Conservation (phyloP, 2,329 filamentous ascomycete species). For the Monilinia fructicola region DNA sequence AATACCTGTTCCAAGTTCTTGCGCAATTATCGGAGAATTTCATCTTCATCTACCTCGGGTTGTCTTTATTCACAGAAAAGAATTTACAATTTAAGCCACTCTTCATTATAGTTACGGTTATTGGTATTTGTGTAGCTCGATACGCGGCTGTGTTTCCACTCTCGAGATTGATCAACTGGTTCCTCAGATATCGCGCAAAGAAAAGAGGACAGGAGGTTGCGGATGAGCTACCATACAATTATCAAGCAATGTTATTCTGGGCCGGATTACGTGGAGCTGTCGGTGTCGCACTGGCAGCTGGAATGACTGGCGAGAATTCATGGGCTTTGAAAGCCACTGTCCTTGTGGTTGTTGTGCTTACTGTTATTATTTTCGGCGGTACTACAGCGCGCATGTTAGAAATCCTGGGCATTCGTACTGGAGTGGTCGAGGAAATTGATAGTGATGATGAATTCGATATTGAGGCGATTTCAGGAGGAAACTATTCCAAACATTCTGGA, state of each 20-base stretch:
- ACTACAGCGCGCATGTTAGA: constrained; percentile 97
- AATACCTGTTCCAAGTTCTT: constrained; percentile 93
- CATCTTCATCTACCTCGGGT: constrained; percentile 97
- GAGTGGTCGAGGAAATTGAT: constrained; percentile 94
- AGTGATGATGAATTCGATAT: constrained; percentile 99
- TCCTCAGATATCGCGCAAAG: constrained; percentile 81
- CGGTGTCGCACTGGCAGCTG: constrained; percentile 88
- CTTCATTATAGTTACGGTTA: constrained; percentile 88
- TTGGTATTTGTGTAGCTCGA: constrained; percentile 87
- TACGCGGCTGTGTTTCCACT: constrained; percentile 95
- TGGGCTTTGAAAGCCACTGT: constrained; percentile 88
- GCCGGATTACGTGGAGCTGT: constrained; percentile 93
- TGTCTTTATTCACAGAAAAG: constrained; percentile 90
- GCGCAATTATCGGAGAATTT: constrained; percentile 98
- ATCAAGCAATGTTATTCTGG: constrained; percentile 99
- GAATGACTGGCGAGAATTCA: constrained; percentile 78
- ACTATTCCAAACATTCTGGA: constrained; percentile 73
- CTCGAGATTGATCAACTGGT: constrained; percentile 85
- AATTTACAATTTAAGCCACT: constrained; percentile 88
- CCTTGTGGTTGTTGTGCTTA: constrained; percentile 94
- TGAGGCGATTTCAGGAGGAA: constrained; percentile 45
- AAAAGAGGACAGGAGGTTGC: constrained; percentile 72
- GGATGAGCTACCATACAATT: constrained; percentile 90
- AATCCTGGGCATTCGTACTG: constrained; percentile 93
- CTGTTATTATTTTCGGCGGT: constrained; percentile 97